These are phyloP conservation scores for Thalassiosira hispida DNA, from an alignment of 352 stramenopile genomes.

Conservation along the genomic window DNA sequence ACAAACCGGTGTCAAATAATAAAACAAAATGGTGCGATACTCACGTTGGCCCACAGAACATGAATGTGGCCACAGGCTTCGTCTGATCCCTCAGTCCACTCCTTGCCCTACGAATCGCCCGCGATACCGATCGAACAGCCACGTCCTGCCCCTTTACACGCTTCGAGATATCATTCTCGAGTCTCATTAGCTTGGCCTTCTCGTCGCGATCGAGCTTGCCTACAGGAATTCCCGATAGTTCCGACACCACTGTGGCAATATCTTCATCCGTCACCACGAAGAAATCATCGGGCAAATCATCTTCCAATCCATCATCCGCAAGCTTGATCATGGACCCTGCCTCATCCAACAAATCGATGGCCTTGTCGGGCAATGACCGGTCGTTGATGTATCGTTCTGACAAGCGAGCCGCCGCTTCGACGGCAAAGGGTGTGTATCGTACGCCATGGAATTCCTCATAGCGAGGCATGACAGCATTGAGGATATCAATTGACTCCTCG, in stretches of 20 bases:
- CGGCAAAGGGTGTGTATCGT: slow-evolving; percentile 92
- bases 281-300: slow-evolving; percentile 84
- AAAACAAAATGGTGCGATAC: not conserved
- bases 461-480: slow-evolving; percentile 92
- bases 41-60: slow-evolving; percentile 91
- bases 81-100: slow-evolving; percentile 90
- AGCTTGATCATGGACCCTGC: slow-evolving; percentile 88
- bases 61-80: slow-evolving; percentile 92
- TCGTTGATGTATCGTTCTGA: slow-evolving; percentile 93
- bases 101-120: slow-evolving; percentile 89
- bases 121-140: slow-evolving; percentile 89
- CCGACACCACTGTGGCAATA: slow-evolving; percentile 88
- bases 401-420: slow-evolving; percentile 92
- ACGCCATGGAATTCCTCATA: slow-evolving; percentile 98
- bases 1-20: slow-evolving; percentile 86
- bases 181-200: slow-evolving; percentile 53
- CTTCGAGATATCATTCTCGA: slow-evolving; percentile 84
- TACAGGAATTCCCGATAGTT: slow-evolving; percentile 70
- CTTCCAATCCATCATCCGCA: slow-evolving; percentile 94
- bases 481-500: slow-evolving; percentile 94
- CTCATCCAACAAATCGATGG: slow-evolving; percentile 97
- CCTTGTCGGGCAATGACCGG: slow-evolving; percentile 95
- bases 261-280: slow-evolving; percentile 84
- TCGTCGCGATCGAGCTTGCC: slow-evolving; percentile 84
- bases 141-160: slow-evolving; percentile 88